phyloP scores from a whole-genome alignment of 2,329 filamentous ascomycete species.

The Scytalidium lignicola region DNA sequence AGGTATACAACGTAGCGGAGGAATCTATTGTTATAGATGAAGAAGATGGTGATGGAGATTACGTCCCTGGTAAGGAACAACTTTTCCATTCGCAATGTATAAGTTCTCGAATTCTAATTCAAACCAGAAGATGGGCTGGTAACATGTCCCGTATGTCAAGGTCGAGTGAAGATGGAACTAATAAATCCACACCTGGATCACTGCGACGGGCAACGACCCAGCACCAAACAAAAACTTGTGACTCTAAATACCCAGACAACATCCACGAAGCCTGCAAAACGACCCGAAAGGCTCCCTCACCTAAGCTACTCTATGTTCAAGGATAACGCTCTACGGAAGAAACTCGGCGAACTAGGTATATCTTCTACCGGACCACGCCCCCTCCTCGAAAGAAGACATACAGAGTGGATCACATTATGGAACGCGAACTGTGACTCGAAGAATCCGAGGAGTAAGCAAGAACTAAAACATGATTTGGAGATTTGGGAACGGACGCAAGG shows the following conservation, averaged over 20 bases:
- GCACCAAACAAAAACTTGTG: slow-evolving; percentile 8
- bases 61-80: slow-evolving; percentile 20
- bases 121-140: slow-evolving; percentile 53
- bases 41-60: slow-evolving; percentile 22
- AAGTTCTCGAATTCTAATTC: neutral
- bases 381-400: slow-evolving; percentile 74
- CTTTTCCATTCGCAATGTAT: neutral
- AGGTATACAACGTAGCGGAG: slow-evolving; percentile 34
- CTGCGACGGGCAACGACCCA: slow-evolving; percentile 34
- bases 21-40: slow-evolving; percentile 28
- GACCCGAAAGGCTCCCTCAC: slow-evolving; percentile 52
- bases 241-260: neutral
- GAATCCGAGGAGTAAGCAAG: slow-evolving; percentile 61
- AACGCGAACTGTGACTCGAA: slow-evolving; percentile 93
- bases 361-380: slow-evolving; percentile 62
- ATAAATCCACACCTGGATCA: slow-evolving; percentile 80
- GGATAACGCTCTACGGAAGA: slow-evolving; percentile 71
- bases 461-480: slow-evolving; percentile 74
- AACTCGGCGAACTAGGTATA: slow-evolving; percentile 75
- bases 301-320: slow-evolving; percentile 86
- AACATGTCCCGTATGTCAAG: slow-evolving; percentile 75
- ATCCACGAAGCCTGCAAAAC: slow-evolving; percentile 19
- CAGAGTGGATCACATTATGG: slow-evolving; percentile 92
- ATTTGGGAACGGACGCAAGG: slow-evolving; percentile 84
- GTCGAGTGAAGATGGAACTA: slow-evolving; percentile 70